phyloP scores from a whole-genome alignment of 352 stramenopile genomes.

The Globisporangium spinosum region DNA sequence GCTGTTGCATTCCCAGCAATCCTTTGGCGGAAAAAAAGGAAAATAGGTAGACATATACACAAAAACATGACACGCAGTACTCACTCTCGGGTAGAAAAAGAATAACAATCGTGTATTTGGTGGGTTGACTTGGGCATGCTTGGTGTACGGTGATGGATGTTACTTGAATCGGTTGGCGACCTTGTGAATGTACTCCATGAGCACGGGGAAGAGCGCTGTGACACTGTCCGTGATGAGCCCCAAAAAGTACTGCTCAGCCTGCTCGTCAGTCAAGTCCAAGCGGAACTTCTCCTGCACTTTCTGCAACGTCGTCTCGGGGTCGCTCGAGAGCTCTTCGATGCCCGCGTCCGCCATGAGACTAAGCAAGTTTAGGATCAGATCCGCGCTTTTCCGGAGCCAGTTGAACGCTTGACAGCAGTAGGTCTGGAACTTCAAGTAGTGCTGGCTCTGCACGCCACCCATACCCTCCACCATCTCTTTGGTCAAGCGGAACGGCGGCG shows the following conservation, averaged over 20 bases:
- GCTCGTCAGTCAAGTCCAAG: conserved; percentile 96
- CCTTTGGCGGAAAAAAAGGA: conserved; percentile 13
- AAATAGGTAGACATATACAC: neutral
- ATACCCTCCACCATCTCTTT: conserved; percentile 97
- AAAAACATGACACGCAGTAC: neutral
- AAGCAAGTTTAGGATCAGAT: conserved; percentile 98
- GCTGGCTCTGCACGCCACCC: conserved; percentile 88
- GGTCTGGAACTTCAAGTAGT: conserved; percentile 92
- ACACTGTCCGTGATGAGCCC: conserved; percentile 95
- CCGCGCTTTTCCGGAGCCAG: conserved; percentile 95
- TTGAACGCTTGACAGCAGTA: conserved; percentile 93
- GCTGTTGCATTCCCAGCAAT: conserved; percentile 36
- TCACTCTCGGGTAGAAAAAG: neutral
- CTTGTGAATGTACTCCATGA: conserved; percentile 90
- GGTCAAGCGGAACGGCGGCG: conserved; percentile 97
- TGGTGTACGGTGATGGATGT: neutral
- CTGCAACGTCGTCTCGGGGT: conserved; percentile 78
- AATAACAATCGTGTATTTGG: conserved; percentile 11
- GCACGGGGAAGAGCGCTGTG: conserved; percentile 85
- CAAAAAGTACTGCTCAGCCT: conserved; percentile 97
- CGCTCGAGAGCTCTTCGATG: conserved; percentile 91
- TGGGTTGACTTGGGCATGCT: neutral
- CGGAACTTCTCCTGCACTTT: conserved; percentile 96
- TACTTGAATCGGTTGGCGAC: conserved; percentile 66
- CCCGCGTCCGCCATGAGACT: conserved; percentile 98